Conservation (phyloP, 495 filamentous ascomycete genomes). For the Friedmanniomyces endolithicus region DNA sequence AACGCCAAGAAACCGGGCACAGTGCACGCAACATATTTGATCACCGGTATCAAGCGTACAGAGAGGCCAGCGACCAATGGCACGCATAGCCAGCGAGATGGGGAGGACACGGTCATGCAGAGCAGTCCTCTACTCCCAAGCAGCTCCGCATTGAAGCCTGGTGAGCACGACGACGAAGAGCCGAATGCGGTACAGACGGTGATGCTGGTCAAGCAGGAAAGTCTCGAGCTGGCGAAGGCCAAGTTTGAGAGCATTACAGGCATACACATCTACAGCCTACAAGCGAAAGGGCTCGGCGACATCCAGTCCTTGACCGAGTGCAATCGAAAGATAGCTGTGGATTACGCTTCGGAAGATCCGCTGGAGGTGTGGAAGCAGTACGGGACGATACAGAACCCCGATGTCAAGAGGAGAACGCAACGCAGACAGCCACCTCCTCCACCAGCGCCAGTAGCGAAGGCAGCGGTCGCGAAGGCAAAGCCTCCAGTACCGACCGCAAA, state of each 20-base stretch:
- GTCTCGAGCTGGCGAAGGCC: constrained; percentile 56
- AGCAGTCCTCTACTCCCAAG: constrained; percentile 49
- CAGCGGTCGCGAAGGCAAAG: constrained; percentile 1
- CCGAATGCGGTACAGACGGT: constrained; percentile 42
- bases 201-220: constrained; percentile 66
- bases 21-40: constrained; percentile 77
- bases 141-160: constrained; percentile 46
- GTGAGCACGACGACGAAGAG: constrained; percentile 31
- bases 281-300: constrained; percentile 58
- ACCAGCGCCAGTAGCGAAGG: constrained; percentile 7
- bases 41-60: constrained; percentile 47
- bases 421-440: constrained; percentile 21
- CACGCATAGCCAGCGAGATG: constrained; percentile 32
- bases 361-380: constrained; percentile 47
- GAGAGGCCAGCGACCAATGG: constrained; percentile 23
- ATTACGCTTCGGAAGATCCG: constrained; percentile 48
- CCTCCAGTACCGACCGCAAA: background rate
- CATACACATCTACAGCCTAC: constrained; percentile 80
- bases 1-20: constrained; percentile 61
- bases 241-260: constrained; percentile 58
- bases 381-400: constrained; percentile 57
- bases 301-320: constrained; percentile 61
- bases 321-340: constrained; percentile 44
- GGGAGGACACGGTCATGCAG: constrained; percentile 63
- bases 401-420: constrained; percentile 46